Percentiles rank a stretch among this genome's conserved stretches.
Evolutionary conservation across 2,329 filamentous ascomycete species (phyloP).

Genomic region (Colletotrichum phormii): DNA sequence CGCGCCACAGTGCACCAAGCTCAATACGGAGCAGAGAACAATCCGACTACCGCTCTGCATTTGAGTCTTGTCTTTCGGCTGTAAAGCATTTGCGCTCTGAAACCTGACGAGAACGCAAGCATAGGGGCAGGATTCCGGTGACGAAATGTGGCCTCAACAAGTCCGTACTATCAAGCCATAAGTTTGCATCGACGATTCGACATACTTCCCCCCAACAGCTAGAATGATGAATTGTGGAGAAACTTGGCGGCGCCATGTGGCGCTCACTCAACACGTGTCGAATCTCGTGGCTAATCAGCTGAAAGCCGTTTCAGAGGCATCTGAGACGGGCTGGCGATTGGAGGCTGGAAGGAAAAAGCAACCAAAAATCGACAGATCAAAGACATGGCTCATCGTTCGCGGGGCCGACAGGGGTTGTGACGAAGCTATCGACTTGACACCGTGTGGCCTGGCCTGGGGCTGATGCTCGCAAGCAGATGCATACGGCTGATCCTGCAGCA

Average conservation of each 20-base stretch:
- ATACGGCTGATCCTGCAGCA: background rate
- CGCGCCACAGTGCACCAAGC: background rate
- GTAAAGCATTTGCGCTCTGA: background rate
- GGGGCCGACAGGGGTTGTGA: background rate
- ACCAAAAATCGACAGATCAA: background rate
- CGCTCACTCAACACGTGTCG: conserved; percentile 5
- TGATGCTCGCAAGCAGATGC: background rate
- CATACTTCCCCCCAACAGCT: background rate
- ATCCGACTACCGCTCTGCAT: background rate
- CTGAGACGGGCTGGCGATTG: conserved; percentile 22
- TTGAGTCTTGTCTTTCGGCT: background rate
- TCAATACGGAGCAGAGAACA: background rate
- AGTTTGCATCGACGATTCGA: background rate
- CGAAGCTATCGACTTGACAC: background rate
- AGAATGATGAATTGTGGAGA: background rate
- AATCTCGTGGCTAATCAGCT: background rate
- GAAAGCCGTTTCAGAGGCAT: conserved; percentile 22
- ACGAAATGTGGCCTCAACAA: background rate
- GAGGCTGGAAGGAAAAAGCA: conserved; percentile 3
- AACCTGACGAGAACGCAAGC: background rate
- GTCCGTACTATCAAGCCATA: background rate
- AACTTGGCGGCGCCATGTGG: background rate
- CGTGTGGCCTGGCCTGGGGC: background rate
- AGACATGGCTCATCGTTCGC: background rate
- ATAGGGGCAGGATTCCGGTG: background rate